Evolutionary conservation across 208 protist genomes (phyloP).

Genomic region (Crithidia fasciculata): DNA sequence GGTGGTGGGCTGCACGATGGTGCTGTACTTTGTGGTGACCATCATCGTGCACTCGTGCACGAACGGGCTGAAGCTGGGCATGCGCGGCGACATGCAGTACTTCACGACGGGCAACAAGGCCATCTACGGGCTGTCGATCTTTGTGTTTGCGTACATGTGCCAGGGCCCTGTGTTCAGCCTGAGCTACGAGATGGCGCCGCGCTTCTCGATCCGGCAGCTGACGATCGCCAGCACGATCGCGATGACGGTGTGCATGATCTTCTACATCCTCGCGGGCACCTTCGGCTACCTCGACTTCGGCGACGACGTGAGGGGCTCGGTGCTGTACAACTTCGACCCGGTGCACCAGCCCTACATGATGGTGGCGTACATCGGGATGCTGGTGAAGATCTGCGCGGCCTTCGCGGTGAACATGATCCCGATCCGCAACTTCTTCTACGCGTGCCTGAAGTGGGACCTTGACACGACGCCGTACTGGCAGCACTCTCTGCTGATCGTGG

Average conservation of each 20-base stretch:
- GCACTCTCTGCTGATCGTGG: slow-evolving; percentile 44
- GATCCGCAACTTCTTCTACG: slow-evolving; percentile 64
- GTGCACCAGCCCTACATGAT: slow-evolving; percentile 59
- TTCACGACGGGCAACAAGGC: slow-evolving; percentile 56
- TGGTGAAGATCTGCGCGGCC: slow-evolving; percentile 64
- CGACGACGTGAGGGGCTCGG: slow-evolving; percentile 34
- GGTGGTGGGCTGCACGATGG: slow-evolving; percentile 47
- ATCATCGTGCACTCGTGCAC: slow-evolving; percentile 57
- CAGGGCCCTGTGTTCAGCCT: slow-evolving; percentile 62
- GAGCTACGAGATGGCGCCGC: slow-evolving; percentile 44
- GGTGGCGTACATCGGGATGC: slow-evolving; percentile 68
- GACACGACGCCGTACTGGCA: slow-evolving; percentile 63
- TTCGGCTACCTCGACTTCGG: slow-evolving; percentile 85
- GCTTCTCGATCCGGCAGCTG: slow-evolving; percentile 43
- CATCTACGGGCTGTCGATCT: slow-evolving; percentile 44
- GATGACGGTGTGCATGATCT: slow-evolving; percentile 62
- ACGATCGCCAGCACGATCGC: slow-evolving; percentile 48
- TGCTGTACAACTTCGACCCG: slow-evolving; percentile 69
- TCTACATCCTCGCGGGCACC: slow-evolving; percentile 73
- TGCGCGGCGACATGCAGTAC: slow-evolving; percentile 33
- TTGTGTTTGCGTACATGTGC: slow-evolving; percentile 75
- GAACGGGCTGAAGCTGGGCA: slow-evolving; percentile 44
- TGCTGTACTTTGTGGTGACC: slow-evolving; percentile 66
- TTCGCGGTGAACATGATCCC: slow-evolving; percentile 67
- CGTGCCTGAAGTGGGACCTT: slow-evolving; percentile 50